A percentile compares a stretch with the other conserved stretches of the same genome.
Conservation (phyloP, 371 early-diverging fungal species). For the Rhizopus delemar region DNA sequence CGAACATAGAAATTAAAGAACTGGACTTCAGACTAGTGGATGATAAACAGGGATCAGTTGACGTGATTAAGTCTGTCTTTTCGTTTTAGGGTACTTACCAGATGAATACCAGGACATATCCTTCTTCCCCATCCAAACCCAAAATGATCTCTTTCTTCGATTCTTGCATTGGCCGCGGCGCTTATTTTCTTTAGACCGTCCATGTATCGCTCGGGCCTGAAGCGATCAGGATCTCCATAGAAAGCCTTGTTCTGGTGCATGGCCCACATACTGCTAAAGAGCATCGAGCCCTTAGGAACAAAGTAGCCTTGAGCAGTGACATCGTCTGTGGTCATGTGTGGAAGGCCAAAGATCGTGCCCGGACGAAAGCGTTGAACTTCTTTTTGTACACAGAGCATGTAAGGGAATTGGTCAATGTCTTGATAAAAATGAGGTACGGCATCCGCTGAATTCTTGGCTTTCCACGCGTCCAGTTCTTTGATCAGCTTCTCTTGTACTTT, state of each 20-base stretch:
- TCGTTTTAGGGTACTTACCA: neutral
- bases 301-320: conserved; percentile 18
- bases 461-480: neutral
- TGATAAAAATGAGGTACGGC: conserved; percentile 6
- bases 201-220: conserved; percentile 24
- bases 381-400: conserved; percentile 9
- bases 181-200: conserved; percentile 11
- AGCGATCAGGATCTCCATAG: conserved; percentile 9
- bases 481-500: conserved; percentile 7
- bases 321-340: conserved; percentile 10
- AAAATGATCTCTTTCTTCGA: conserved; percentile 18
- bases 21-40: conserved; percentile 11
- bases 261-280: conserved; percentile 15
- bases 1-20: conserved; percentile 14
- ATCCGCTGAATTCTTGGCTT: neutral
- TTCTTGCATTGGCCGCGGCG: conserved; percentile 16
- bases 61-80: neutral
- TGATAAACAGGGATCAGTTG: neutral
- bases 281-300: conserved; percentile 9
- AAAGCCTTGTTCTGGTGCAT: conserved; percentile 14
- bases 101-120: conserved; percentile 20
- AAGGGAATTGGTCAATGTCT: conserved; percentile 13
- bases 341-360: conserved; percentile 11
- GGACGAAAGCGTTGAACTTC: conserved; percentile 18
- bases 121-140: conserved; percentile 31